phyloP scores from a whole-genome alignment of 2,329 filamentous ascomycete genomes.

The Lachnellula suecica region DNA sequence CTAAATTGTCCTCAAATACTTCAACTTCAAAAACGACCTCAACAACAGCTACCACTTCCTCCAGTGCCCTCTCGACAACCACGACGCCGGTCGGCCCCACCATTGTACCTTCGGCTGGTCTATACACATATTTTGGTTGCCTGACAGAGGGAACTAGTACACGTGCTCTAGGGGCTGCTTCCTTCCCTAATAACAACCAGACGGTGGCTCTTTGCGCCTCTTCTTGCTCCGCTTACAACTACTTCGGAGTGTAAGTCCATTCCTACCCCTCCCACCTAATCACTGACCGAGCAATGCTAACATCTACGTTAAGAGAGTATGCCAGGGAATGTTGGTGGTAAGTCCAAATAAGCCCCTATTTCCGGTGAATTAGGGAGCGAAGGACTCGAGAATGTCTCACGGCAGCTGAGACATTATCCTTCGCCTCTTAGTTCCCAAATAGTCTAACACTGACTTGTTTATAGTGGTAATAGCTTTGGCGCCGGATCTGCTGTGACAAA shows the following conservation, averaged over 20 bases:
- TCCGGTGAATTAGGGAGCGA: no score
- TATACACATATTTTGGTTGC: conserved; percentile 30
- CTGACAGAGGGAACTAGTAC: conserved; percentile 27
- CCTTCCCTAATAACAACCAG: conserved; percentile 24
- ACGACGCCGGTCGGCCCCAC: conserved; percentile 15
- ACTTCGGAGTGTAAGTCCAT: conserved; percentile 23
- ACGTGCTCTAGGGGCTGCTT: conserved; percentile 23
- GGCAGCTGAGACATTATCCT: no score
- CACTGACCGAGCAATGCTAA: no score
- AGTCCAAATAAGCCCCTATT: no score
- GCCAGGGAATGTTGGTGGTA: conserved; percentile 29
- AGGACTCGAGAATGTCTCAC: no score
- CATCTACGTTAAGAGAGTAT: no score
- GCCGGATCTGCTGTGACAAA: conserved; percentile 10
- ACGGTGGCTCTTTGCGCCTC: conserved; percentile 30
- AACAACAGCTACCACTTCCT: conserved; percentile 1
- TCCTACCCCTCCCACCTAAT: no score
- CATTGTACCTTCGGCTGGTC: conserved; percentile 18
- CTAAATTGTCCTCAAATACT: background rate
- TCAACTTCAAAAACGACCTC: conserved; percentile 10
- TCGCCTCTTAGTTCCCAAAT: background rate
- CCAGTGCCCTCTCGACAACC: conserved; percentile 9
- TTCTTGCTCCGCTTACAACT: conserved; percentile 16
- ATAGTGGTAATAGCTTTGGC: conserved; percentile 19
- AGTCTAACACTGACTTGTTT: background rate